Evolutionary conservation across 768 basidiomycete species (phyloP), one percentile per base, ranked within the genome.

Genomic region (Xerocomus brunneocitrinus): DNA sequence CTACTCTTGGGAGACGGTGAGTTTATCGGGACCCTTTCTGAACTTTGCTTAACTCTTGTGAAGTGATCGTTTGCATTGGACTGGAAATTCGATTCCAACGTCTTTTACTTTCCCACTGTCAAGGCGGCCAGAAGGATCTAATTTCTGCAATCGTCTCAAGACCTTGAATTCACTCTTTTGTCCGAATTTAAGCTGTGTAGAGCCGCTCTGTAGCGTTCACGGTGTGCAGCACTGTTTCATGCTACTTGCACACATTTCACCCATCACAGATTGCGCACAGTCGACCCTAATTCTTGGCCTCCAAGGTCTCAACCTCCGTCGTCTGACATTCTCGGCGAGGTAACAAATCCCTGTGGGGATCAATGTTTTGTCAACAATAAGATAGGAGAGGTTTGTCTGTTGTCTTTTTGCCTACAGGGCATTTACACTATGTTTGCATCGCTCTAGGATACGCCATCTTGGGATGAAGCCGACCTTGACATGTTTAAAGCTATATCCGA

Each of bases 131-230:
- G 52, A 56, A 64, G 28, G 55, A 57, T 45, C 47, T 4, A 48
- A 63, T 24, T 50, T 68, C 16, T 55, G 58, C n/a, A 47, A 39
- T 41, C 73, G 68, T 30, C 55, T 82, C 5, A 51, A 64, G n/a
- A 68, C 61, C 13, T 58, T 76, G n/a, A 60, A 73, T 3, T 60
- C 69, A 3, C 57, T 73, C 0, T 84, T 84, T 53, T 85, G 83
- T 65, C 71, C 73, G 5, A 82, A 78, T 49, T 53, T 76, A 24
- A 80, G 74, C 49, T 85, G 83, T 52, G 28, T 78, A 0, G 74
- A 75, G 7, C 71, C 75, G 3, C 78, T 77, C 53, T 85, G 83
- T 58, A 59, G 65, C 39, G 70, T 72, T 3, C 83, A 85, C 64
- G 58, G 79, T 80, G 64, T 40, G 76, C 53, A 52, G 13, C 19